Evolutionary conservation across 768 basidiomycete genomes (phyloP).

Genomic region (Auricularia heimuer): DNA sequence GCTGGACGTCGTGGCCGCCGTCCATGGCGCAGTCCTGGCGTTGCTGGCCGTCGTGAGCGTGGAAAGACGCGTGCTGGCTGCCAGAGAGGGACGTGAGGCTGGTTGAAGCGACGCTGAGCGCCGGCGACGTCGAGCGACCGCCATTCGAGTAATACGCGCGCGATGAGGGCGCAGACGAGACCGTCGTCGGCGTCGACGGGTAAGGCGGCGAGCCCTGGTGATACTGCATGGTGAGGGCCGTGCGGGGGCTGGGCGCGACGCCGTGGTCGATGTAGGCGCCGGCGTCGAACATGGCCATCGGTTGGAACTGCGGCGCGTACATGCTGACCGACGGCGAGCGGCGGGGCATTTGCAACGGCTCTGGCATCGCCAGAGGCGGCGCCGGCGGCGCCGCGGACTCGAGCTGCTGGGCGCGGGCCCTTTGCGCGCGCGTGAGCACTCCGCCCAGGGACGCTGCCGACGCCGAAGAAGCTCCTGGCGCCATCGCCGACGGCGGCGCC

Average conservation of each 20-base stretch:
- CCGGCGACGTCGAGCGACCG: conserved; percentile 45
- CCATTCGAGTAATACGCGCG: not conserved
- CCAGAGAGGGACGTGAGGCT: conserved; percentile 39
- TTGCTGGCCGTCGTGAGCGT: not conserved
- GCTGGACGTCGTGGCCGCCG: not conserved
- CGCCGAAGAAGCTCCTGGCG: not conserved
- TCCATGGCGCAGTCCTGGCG: not conserved
- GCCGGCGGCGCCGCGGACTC: not conserved
- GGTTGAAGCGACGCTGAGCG: conserved; percentile 45
- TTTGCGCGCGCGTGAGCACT: not conserved
- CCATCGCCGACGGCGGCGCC: not conserved
- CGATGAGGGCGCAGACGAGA: not conserved
- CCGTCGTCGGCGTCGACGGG: conserved; percentile 1
- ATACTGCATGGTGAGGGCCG: not conserved
- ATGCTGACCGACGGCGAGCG: not conserved
- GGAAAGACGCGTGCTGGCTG: not conserved
- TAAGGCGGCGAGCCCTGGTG: not conserved
- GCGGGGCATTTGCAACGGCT: not conserved
- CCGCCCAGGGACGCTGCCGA: not conserved
- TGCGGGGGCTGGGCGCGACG: not conserved
- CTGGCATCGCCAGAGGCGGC: not conserved
- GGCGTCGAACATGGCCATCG: not conserved
- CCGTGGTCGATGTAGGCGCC: not conserved
- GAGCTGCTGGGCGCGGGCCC: not conserved
- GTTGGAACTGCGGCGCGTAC: not conserved